Base-by-base conservation (phyloP, 1,284 basidiomycete genomes). In the Athelia sp. region DNA sequence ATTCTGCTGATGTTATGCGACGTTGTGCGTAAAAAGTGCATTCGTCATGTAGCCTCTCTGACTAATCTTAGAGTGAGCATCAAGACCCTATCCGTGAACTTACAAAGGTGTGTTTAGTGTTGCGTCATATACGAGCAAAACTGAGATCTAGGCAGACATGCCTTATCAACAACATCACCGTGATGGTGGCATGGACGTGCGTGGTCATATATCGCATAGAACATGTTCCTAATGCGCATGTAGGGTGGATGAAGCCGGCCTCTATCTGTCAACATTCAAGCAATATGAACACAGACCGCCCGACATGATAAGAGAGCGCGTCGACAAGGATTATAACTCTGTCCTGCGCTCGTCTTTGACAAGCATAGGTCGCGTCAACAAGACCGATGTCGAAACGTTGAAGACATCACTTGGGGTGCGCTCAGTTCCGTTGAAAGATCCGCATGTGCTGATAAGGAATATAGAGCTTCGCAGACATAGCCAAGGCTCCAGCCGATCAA, bases 341-440 rank as follows among this genome's bases (percentile, higher is more conserved):
- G 79, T 93, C 58, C 69, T 98, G 13, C 88, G 90, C 35, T 82
- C 84, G n/a, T 81, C 91, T 0, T 73, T 99, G 31, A 99, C 96
- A 0, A 86, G 83, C 56, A 90, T 98, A 55, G 87, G 82, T 60
- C 94, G 92, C 58, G 88, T 99, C 50, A 99, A 99, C 71, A 98
- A 96, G 74, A 98, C 96, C 0, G 97, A 99, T 61, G 93, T 96
- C 1, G 84, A 94, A 66, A 97, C 95, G 1, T 71, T 99, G 22
- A 79, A 90, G n/a, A 87, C 88, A 0, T 87, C 90, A n/a, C 88
- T 96, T 61, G 94, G 94, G 17, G 94, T 97, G 70, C 55, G 87
- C 75, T 36, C n/a, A 42, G 4, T n/a, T n/a, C n/a, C n/a, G n/a
- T n/a, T n/a, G n/a, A n/a, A n/a, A n/a, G n/a, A n/a, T n/a, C n/a